Conservation (phyloP, 2,329 filamentous ascomycete genomes). For the Aspergillus thermomutatus region DNA sequence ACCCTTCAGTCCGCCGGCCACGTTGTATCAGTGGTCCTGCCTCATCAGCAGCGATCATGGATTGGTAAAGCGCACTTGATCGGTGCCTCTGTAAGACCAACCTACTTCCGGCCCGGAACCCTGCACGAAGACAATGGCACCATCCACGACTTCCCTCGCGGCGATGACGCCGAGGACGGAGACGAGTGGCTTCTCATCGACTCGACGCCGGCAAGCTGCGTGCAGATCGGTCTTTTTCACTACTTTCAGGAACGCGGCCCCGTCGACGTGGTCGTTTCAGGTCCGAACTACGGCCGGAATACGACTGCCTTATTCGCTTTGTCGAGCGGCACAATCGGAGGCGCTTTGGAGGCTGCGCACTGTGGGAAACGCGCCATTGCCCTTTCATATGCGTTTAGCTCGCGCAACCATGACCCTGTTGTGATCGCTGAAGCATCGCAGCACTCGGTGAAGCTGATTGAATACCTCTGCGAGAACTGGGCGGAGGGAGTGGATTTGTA, state of each 20-base stretch:
- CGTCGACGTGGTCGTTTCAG: conserved; percentile 73
- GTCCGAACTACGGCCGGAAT: conserved; percentile 81
- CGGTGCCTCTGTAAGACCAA: conserved; percentile 77
- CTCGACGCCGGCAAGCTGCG: conserved; percentile 75
- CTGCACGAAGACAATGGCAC: conserved; percentile 64
- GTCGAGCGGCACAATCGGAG: conserved; percentile 73
- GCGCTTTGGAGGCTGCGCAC: conserved; percentile 71
- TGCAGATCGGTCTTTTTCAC: conserved; percentile 78
- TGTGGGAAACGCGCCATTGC: conserved; percentile 72
- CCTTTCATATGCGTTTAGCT: conserved; percentile 86
- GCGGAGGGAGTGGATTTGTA: conserved; percentile 75
- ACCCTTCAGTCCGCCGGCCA: conserved; percentile 73
- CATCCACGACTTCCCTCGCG: conserved; percentile 58
- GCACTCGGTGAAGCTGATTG: conserved; percentile 72
- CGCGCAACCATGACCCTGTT: conserved; percentile 73
- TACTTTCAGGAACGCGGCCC: conserved; percentile 70
- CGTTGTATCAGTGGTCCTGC: conserved; percentile 85
- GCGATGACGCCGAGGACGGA: conserved; percentile 46
- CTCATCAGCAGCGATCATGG: conserved; percentile 91
- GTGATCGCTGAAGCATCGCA: conserved; percentile 75
- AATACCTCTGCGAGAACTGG: conserved; percentile 76
- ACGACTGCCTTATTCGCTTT: conserved; percentile 76
- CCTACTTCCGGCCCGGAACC: conserved; percentile 72
- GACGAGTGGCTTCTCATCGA: conserved; percentile 82
- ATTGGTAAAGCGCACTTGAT: conserved; percentile 98